These are phyloP conservation scores for Epichloe sp. DNA, from an alignment of 2,329 filamentous ascomycete genomes.

Conservation along the genomic window DNA sequence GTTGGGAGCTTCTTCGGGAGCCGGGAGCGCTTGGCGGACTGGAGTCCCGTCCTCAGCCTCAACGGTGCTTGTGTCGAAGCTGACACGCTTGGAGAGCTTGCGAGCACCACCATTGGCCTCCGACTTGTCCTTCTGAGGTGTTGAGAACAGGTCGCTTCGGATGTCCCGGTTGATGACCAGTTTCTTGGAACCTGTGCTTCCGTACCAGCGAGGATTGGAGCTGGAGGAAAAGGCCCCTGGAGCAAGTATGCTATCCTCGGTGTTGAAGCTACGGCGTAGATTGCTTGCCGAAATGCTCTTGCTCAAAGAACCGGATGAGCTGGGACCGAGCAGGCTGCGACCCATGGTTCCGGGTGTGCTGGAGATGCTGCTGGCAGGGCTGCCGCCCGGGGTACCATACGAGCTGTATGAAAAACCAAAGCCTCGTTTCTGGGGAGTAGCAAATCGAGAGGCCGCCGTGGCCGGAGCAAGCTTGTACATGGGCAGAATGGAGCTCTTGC, in stretches of 20 bases:
- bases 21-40: slow-evolving; percentile 21
- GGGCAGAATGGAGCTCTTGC: slow-evolving; percentile 67
- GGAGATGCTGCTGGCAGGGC: slow-evolving; percentile 46
- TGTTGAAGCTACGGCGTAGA: slow-evolving; percentile 66
- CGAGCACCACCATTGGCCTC: slow-evolving; percentile 27
- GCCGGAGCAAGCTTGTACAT: slow-evolving; percentile 78
- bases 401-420: slow-evolving; percentile 91
- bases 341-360: slow-evolving; percentile 57
- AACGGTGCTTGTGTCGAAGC: slow-evolving; percentile 61
- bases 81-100: slow-evolving; percentile 73
- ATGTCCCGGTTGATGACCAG: slow-evolving; percentile 84
- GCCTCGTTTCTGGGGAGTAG: slow-evolving; percentile 73
- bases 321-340: slow-evolving; percentile 52
- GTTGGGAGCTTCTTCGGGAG: slow-evolving; percentile 18
- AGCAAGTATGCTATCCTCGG: slow-evolving; percentile 74
- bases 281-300: slow-evolving; percentile 87
- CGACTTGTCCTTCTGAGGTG: slow-evolving; percentile 40
- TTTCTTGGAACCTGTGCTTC: slow-evolving; percentile 67
- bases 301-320: slow-evolving; percentile 56
- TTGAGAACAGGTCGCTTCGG: slow-evolving; percentile 56
- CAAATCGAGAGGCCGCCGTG: slow-evolving; percentile 57
- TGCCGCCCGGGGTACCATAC: slow-evolving; percentile 68
- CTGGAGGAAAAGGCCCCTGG: slow-evolving; percentile 73
- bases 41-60: slow-evolving; percentile 22
- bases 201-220: slow-evolving; percentile 48